These are phyloP conservation scores for Serendipita sp. DNA, from an alignment of 1,284 basidiomycete genomes.

Conservation along the genomic window DNA sequence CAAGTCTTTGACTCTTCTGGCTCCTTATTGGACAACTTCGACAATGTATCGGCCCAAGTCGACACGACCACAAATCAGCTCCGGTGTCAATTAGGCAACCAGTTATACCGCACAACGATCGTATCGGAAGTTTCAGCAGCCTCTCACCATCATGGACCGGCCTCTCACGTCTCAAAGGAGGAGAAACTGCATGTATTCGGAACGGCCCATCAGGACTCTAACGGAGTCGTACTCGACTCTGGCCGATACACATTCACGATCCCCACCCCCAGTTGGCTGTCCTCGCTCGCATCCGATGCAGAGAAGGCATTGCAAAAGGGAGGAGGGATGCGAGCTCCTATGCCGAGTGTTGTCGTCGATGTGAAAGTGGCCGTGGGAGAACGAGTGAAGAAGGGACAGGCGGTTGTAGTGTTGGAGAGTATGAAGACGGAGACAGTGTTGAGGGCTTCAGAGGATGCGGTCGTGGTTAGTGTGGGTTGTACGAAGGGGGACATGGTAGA, in stretches of 20 bases:
- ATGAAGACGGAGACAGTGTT: constrained; percentile 94
- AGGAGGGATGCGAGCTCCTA: constrained; percentile 40
- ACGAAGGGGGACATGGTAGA: constrained; percentile 76
- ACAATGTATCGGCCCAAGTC: constrained; percentile 35
- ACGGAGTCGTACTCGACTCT: not conserved
- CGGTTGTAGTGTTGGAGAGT: constrained; percentile 74
- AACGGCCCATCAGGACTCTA: not conserved
- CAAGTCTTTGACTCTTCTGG: constrained; percentile 18
- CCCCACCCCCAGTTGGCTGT: constrained; percentile 51
- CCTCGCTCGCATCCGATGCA: constrained; percentile 41
- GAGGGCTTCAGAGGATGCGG: constrained; percentile 51
- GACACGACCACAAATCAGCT: constrained; percentile 36
- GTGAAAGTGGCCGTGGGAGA: constrained; percentile 66
- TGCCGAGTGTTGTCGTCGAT: constrained; percentile 81
- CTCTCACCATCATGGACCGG: constrained; percentile 27
- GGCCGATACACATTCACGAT: constrained; percentile 32
- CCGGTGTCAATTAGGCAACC: constrained; percentile 24
- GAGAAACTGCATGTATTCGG: constrained; percentile 59
- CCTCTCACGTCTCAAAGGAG: constrained; percentile 36
- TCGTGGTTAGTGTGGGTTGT: constrained; percentile 59
- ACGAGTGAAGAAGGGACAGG: constrained; percentile 64
- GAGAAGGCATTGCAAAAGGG: constrained; percentile 37
- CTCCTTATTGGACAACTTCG: not conserved
- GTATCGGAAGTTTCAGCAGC: constrained; percentile 47
- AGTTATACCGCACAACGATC: constrained; percentile 42